A percentile compares a stretch with the other conserved stretches of the same genome.
These are phyloP conservation scores for Fusarium sp. DNA, from an alignment of 2,329 filamentous ascomycete species.

Conservation along the genomic window DNA sequence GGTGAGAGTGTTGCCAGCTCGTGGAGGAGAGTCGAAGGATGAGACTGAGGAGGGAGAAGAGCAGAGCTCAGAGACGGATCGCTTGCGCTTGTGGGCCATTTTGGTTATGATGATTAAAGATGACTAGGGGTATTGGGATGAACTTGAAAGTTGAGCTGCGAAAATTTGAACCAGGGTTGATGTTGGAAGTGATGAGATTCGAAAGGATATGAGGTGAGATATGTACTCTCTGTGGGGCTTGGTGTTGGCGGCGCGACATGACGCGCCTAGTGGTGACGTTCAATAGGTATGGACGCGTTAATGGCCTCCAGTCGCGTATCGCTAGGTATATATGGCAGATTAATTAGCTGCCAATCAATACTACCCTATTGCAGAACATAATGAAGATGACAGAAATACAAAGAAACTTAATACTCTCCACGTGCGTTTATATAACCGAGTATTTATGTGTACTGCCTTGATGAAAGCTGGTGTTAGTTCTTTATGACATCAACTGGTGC, in stretches of 20 bases:
- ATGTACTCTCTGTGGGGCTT: constrained; percentile 9
- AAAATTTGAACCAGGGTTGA: not conserved
- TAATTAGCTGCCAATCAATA: too few relatives aligned
- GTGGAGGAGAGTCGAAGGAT: constrained; percentile 56
- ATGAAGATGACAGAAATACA: too few relatives aligned
- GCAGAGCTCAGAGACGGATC: constrained; percentile 69
- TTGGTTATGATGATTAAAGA: not conserved
- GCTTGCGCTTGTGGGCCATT: constrained; percentile 71
- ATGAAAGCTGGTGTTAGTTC: too few relatives aligned
- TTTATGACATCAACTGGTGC: too few relatives aligned
- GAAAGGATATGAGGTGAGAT: constrained; percentile 17
- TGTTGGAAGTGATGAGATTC: not conserved
- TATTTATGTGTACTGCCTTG: too few relatives aligned
- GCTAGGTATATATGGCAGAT: too few relatives aligned
- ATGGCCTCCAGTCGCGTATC: not conserved
- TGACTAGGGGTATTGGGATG: not conserved
- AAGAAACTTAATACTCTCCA: too few relatives aligned
- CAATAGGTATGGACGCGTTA: constrained; percentile 13
- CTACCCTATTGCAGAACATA: too few relatives aligned
- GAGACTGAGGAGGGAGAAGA: constrained; percentile 60
- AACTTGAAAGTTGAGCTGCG: not conserved
- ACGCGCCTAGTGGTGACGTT: constrained; percentile 25
- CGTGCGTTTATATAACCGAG: too few relatives aligned
- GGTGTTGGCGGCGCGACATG: constrained; percentile 34
- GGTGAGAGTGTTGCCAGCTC: constrained; percentile 48